phyloP scores from a whole-genome alignment of 805 yeast genomes.

The Metschnikowia similis region DNA sequence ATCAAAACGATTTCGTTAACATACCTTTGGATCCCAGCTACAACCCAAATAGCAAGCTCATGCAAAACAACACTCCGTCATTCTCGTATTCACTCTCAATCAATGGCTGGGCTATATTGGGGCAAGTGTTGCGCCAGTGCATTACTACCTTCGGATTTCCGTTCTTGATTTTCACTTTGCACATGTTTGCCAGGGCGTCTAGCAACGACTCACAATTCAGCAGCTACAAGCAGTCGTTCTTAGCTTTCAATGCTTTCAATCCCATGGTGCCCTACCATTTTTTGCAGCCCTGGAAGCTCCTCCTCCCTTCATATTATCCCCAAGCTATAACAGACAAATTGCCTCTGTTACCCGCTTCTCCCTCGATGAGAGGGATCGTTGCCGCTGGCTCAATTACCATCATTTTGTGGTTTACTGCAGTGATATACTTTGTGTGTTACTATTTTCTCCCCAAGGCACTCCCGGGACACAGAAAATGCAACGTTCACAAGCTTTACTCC shows the following conservation, averaged over 20 bases:
- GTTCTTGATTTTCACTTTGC: slow-evolving; percentile 38
- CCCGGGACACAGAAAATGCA: slow-evolving; percentile 16
- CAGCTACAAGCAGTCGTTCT: slow-evolving; percentile 11
- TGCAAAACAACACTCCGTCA: background rate
- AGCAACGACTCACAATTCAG: slow-evolving; percentile 11
- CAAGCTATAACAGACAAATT: background rate
- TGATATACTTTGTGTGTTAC: slow-evolving; percentile 10
- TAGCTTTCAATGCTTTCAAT: slow-evolving; percentile 23
- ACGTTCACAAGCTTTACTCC: slow-evolving; percentile 38
- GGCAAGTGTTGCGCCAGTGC: slow-evolving; percentile 29
- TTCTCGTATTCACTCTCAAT: slow-evolving; percentile 7
- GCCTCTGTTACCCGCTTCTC: background rate
- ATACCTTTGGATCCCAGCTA: background rate
- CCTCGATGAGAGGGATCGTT: background rate
- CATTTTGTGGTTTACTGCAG: slow-evolving; percentile 11
- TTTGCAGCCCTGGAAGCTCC: slow-evolving; percentile 12
- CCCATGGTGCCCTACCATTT: slow-evolving; percentile 24
- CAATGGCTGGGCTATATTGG: slow-evolving; percentile 22
- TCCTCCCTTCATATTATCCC: slow-evolving; percentile 1
- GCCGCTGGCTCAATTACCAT: slow-evolving; percentile 26
- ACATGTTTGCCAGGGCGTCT: slow-evolving; percentile 25
- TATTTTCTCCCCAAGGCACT: slow-evolving; percentile 15
- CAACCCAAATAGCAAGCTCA: background rate
- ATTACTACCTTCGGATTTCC: slow-evolving; percentile 40
- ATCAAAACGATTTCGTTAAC: background rate